Percentiles rank a stretch among this genome's conserved stretches.
phyloP scores from a whole-genome alignment of 2,329 filamentous ascomycete genomes.

The Magnaporthales sp. region DNA sequence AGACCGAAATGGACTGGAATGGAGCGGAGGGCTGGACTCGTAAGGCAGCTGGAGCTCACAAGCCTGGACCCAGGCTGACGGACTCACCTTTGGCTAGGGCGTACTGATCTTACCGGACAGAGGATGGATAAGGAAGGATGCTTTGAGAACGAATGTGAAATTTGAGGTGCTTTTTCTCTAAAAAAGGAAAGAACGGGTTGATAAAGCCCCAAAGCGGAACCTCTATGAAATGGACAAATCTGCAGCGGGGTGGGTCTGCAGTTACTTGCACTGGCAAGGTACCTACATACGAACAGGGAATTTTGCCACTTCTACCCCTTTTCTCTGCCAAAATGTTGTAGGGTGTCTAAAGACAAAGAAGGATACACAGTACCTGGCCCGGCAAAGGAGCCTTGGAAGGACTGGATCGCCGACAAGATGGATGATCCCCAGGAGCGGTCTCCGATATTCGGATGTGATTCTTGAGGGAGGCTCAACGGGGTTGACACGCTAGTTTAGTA shows the following conservation, averaged over 20 bases:
- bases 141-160: background rate
- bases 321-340: background rate
- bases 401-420: background rate
- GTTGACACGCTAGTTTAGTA: background rate
- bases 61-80: background rate
- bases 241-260: background rate
- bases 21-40: background rate
- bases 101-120: background rate
- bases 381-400: background rate
- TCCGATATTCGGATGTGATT: background rate
- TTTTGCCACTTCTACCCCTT: background rate
- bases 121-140: background rate
- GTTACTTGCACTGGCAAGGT: background rate
- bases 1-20: background rate
- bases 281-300: background rate
- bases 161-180: background rate
- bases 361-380: background rate
- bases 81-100: background rate
- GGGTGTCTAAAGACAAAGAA: background rate
- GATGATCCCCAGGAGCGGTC: background rate
- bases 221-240: background rate
- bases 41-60: background rate
- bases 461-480: background rate
- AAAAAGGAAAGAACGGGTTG: background rate
- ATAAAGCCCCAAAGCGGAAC: background rate